Conservation (phyloP, 768 basidiomycete species). For the Pilatotrama ljubarskyi region DNA sequence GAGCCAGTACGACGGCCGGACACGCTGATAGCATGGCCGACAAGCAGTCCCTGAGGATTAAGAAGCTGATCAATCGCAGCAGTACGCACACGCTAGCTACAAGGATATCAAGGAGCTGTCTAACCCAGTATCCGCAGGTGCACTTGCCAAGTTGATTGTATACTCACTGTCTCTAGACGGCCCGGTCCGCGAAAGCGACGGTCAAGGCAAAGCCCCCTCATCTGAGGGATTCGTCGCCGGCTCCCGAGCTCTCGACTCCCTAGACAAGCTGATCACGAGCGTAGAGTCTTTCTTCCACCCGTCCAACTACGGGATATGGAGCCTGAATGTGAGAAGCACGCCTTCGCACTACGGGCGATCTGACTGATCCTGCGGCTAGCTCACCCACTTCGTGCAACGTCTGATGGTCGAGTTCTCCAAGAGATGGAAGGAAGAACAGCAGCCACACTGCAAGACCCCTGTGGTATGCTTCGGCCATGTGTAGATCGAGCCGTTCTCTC, state of each 20-base stretch:
- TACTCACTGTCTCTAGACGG: slow-evolving; percentile 90
- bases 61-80: slow-evolving; percentile 66
- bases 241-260: slow-evolving; percentile 82
- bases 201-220: slow-evolving; percentile 25
- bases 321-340: slow-evolving; percentile 48
- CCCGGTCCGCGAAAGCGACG: slow-evolving; percentile 47
- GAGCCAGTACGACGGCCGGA: slow-evolving; percentile 61
- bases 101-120: background rate
- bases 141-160: slow-evolving; percentile 81
- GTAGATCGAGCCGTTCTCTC: background rate
- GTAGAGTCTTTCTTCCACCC: slow-evolving; percentile 97
- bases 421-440: slow-evolving; percentile 78
- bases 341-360: background rate
- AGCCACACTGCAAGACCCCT: slow-evolving; percentile 77
- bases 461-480: slow-evolving; percentile 41
- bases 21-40: slow-evolving; percentile 69
- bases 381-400: slow-evolving; percentile 72
- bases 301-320: slow-evolving; percentile 88
- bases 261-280: slow-evolving; percentile 86
- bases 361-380: slow-evolving; percentile 34
- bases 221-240: slow-evolving; percentile 64
- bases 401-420: slow-evolving; percentile 76
- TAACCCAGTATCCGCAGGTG: slow-evolving; percentile 42
- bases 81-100: slow-evolving; percentile 40
- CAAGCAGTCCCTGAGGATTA: slow-evolving; percentile 58